phyloP scores from a whole-genome alignment of 805 yeast species.

The Geotrichum ghanense region DNA sequence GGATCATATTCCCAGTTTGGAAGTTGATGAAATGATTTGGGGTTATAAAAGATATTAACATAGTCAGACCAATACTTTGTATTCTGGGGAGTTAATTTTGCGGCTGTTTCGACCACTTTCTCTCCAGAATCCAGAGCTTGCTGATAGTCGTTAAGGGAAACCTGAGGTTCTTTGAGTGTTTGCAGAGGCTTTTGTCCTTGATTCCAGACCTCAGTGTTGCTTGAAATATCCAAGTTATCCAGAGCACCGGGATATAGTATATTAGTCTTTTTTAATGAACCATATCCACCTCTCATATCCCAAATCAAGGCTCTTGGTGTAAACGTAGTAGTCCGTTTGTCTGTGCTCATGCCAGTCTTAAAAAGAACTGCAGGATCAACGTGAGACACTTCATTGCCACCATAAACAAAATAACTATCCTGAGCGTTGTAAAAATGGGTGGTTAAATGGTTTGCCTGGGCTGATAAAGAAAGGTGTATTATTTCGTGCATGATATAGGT shows the following conservation, averaged over 20 bases:
- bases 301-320: constrained; percentile 77
- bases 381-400: constrained; percentile 15
- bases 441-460: constrained; percentile 58
- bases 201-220: constrained; percentile 5
- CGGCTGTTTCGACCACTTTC: constrained; percentile 13
- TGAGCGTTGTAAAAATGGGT: constrained; percentile 78
- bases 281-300: constrained; percentile 71
- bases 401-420: constrained; percentile 52
- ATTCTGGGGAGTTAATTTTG: constrained; percentile 29
- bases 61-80: constrained; percentile 76
- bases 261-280: constrained; percentile 34
- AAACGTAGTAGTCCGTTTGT: constrained; percentile 42
- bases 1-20: constrained; percentile 50
- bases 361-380: constrained; percentile 39
- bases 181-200: constrained; percentile 2
- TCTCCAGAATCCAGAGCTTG: constrained; percentile 43
- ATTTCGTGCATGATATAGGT: constrained; percentile 50
- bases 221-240: constrained; percentile 3
- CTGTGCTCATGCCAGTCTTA: constrained; percentile 28
- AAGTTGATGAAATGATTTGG: constrained; percentile 43
- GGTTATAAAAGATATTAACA: constrained; percentile 53
- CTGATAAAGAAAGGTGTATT: constrained; percentile 62
- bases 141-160: constrained; percentile 51
- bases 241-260: constrained; percentile 8
- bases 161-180: constrained; percentile 26